Evolutionary conservation across 208 protist species (phyloP).

Genomic region (Acanthamoeba culbertsoni): DNA sequence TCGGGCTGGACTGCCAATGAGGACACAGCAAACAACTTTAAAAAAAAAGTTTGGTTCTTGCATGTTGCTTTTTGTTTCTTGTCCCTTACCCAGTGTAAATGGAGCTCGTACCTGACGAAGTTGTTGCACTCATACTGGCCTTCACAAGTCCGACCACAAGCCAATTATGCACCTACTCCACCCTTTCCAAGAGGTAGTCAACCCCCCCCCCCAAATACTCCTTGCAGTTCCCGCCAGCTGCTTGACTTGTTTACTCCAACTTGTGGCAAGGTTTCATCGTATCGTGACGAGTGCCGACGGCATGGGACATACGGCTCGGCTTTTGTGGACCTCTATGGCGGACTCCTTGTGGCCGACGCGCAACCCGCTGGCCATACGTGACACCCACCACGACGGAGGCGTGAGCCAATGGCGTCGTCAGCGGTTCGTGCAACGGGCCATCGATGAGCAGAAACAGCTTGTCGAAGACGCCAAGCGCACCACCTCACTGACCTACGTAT

Average conservation of each 20-base stretch:
- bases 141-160: neutral
- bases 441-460: neutral
- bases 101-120: neutral
- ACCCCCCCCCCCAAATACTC: neutral
- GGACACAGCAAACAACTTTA: neutral
- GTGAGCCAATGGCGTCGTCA: neutral
- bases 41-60: neutral
- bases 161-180: neutral
- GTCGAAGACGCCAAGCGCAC: neutral
- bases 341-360: neutral
- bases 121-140: neutral
- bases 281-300: neutral
- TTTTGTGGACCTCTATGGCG: neutral
- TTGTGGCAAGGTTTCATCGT: neutral
- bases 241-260: neutral
- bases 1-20: too few species aligned
- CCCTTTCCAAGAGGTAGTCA: neutral
- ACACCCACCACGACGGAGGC: neutral
- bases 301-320: neutral
- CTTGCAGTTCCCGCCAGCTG: neutral
- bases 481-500: neutral
- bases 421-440: neutral
- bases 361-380: neutral
- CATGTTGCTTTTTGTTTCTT: neutral
- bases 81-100: too few species aligned